phyloP scores from a whole-genome alignment of 768 basidiomycete species.

The Leccinum sublutescens region DNA sequence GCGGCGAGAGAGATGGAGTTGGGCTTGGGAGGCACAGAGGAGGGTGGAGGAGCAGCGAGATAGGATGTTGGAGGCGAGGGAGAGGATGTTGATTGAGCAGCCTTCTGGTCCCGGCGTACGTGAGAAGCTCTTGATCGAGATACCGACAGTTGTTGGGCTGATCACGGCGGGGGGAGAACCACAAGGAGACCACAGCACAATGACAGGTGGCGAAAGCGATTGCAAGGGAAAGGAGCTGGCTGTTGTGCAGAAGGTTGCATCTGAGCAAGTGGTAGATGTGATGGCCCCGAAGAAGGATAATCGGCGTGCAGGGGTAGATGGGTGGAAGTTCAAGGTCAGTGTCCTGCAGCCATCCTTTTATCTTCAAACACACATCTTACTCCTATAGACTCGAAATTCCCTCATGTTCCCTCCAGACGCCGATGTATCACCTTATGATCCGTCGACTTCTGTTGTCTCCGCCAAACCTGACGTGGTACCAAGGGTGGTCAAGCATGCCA shows the following conservation, averaged over 20 bases:
- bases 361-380: neutral
- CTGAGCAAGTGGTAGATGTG: slow-evolving; percentile 53
- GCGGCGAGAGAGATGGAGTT: slow-evolving; percentile 77
- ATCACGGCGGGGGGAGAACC: slow-evolving; percentile 38
- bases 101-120: slow-evolving; percentile 60
- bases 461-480: slow-evolving; percentile 41
- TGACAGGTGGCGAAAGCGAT: slow-evolving; percentile 27
- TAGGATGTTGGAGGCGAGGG: slow-evolving; percentile 65
- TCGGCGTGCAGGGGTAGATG: slow-evolving; percentile 70
- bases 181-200: neutral
- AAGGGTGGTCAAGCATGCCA: slow-evolving; percentile 71
- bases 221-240: slow-evolving; percentile 23
- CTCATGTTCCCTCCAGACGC: slow-evolving; percentile 96
- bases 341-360: neutral
- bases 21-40: slow-evolving; percentile 94
- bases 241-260: slow-evolving; percentile 23
- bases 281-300: slow-evolving; percentile 80
- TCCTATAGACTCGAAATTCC: slow-evolving; percentile 78
- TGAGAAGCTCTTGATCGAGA: slow-evolving; percentile 65
- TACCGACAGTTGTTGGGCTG: slow-evolving; percentile 52
- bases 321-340: slow-evolving; percentile 77
- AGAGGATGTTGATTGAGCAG: slow-evolving; percentile 71
- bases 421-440: slow-evolving; percentile 76
- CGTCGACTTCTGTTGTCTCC: slow-evolving; percentile 31
- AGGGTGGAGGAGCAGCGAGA: slow-evolving; percentile 67